These are phyloP conservation scores for Oryza nivara DNA, from an alignment of 176 grass and related monocot genomes.

Conservation along the genomic window DNA sequence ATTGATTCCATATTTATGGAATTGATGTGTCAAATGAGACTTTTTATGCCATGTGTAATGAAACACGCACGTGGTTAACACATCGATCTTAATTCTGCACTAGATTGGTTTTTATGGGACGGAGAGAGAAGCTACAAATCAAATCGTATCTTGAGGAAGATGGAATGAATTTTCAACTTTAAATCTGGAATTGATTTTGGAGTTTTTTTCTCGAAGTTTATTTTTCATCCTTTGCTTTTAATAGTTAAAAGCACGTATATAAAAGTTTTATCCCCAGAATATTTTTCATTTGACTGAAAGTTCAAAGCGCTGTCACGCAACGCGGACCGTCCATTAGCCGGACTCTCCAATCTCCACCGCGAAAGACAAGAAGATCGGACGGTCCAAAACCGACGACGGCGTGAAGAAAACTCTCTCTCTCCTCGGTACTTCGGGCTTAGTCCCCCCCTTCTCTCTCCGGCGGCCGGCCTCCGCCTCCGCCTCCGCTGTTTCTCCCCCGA, in stretches of 20 bases:
- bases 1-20: background rate
- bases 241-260: no score
- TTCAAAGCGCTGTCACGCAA: background rate
- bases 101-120: no score
- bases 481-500: conserved; percentile 11
- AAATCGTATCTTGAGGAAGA: no score
- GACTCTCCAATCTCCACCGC: background rate
- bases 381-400: conserved; percentile 28
- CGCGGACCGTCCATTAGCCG: background rate
- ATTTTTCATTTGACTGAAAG: background rate
- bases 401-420: background rate
- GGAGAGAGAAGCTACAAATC: no score
- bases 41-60: background rate
- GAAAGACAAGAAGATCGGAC: conserved; percentile 31
- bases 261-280: no score
- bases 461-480: background rate
- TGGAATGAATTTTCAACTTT: no score
- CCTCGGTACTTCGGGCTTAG: background rate
- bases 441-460: background rate
- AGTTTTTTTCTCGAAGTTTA: no score
- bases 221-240: no score
- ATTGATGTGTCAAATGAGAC: background rate
- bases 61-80: background rate
- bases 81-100: no score
- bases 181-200: no score